phyloP scores from a whole-genome alignment of 1,284 basidiomycete genomes.

The Ceratobasidium sp. region DNA sequence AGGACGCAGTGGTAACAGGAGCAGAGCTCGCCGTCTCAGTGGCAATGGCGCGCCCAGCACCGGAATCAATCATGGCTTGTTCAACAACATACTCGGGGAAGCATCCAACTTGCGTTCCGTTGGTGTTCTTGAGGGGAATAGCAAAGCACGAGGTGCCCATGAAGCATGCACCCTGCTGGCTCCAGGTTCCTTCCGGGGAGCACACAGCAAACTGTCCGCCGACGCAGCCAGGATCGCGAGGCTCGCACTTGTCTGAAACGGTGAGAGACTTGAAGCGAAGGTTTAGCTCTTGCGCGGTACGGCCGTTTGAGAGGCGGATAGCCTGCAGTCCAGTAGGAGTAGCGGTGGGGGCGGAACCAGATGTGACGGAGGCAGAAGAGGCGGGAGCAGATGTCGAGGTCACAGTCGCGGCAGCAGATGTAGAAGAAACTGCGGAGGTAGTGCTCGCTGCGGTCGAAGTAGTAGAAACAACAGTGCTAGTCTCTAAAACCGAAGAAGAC shows the following conservation, averaged over 20 bases:
- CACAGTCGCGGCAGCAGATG: not conserved
- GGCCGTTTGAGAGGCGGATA: slow-evolving; percentile 19
- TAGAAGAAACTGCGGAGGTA: not conserved
- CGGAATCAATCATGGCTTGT: slow-evolving; percentile 14
- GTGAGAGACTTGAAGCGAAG: not conserved
- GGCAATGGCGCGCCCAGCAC: not conserved
- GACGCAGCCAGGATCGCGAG: slow-evolving; percentile 19
- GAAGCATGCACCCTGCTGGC: slow-evolving; percentile 11
- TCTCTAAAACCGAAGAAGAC: not conserved
- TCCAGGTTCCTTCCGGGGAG: slow-evolving; percentile 4
- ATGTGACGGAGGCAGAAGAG: not conserved
- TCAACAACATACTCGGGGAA: slow-evolving; percentile 16
- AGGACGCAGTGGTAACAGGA: not conserved
- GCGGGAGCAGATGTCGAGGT: not conserved
- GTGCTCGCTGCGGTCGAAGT: slow-evolving; percentile 32
- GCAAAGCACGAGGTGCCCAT: slow-evolving; percentile 27
- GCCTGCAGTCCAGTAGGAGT: not conserved
- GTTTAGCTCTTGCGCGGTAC: slow-evolving; percentile 28
- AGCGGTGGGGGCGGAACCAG: slow-evolving; percentile 8
- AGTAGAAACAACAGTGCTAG: not conserved
- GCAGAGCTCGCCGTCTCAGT: not conserved
- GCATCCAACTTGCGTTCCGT: slow-evolving; percentile 29
- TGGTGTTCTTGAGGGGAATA: slow-evolving; percentile 13
- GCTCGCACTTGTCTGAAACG: slow-evolving; percentile 22
- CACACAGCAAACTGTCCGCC: slow-evolving; percentile 26